A percentile compares a stretch with the other conserved stretches of the same genome.
These are phyloP conservation scores for Xylaria sp. DNA, from an alignment of 2,329 filamentous ascomycete species.

Conservation along the genomic window DNA sequence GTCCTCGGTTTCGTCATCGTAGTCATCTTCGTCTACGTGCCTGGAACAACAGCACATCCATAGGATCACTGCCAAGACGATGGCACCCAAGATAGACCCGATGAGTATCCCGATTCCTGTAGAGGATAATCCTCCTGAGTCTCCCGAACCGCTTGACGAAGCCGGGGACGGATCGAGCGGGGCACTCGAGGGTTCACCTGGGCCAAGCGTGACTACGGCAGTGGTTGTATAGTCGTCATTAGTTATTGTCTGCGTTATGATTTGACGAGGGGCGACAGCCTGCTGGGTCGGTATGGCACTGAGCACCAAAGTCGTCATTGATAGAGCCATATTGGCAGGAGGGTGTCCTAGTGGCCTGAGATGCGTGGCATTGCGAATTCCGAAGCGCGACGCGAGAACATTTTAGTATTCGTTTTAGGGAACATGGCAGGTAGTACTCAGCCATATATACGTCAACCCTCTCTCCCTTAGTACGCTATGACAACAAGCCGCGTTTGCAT, in stretches of 20 bases:
- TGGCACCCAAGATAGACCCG: conserved; percentile 34
- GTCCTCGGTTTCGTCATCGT: conserved; percentile 2
- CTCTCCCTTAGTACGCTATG: neutral
- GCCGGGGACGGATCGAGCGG: no score
- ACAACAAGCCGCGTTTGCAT: conserved; percentile 1
- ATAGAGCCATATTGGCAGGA: conserved; percentile 12
- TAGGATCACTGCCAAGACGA: conserved; percentile 33
- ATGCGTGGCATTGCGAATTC: conserved; percentile 7
- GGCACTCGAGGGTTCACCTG: conserved; percentile 27
- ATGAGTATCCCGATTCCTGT: conserved; percentile 38
- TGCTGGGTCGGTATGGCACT: neutral
- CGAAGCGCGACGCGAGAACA: neutral
- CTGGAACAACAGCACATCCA: conserved; percentile 34
- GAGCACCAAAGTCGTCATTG: neutral
- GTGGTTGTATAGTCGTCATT: conserved; percentile 37
- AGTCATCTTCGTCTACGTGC: conserved; percentile 23
- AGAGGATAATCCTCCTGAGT: conserved; percentile 30
- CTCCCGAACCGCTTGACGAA: conserved; percentile 12
- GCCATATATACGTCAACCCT: conserved; percentile 12
- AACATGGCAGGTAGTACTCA: conserved; percentile 1
- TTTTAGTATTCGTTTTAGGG: neutral
- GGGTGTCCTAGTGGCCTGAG: neutral
- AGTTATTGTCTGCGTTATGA: conserved; percentile 41
- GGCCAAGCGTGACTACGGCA: conserved; percentile 39
- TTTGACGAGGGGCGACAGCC: conserved; percentile 32